These are phyloP conservation scores for Nemania sp. DNA, from an alignment of 2,329 filamentous ascomycete species.

Conservation along the genomic window DNA sequence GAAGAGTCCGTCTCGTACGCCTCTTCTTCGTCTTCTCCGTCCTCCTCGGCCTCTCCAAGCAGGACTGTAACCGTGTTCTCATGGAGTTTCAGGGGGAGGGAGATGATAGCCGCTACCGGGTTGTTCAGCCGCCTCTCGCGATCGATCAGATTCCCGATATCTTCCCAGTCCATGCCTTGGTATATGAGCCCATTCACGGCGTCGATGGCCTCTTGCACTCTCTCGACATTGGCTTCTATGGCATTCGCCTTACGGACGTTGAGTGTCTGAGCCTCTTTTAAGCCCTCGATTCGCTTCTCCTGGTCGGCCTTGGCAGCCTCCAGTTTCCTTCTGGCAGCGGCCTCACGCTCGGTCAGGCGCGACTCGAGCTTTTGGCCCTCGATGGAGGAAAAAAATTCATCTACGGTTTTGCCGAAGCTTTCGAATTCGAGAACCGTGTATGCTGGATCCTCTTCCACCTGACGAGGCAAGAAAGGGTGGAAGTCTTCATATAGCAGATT, in stretches of 20 bases:
- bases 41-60: conserved; percentile 70
- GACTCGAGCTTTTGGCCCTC: conserved; percentile 93
- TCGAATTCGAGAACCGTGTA: conserved; percentile 75
- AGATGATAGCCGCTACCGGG: conserved; percentile 83
- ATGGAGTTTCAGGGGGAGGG: conserved; percentile 83
- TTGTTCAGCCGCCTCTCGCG: conserved; percentile 81
- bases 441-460: conserved; percentile 70
- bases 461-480: conserved; percentile 84
- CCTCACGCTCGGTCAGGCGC: conserved; percentile 78
- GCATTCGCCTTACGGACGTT: conserved; percentile 88
- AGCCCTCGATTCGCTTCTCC: conserved; percentile 77
- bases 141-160: conserved; percentile 86
- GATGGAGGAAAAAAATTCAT: conserved; percentile 96
- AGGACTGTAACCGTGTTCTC: conserved; percentile 85
- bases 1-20: conserved; percentile 69
- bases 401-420: conserved; percentile 89
- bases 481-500: conserved; percentile 87
- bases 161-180: conserved; percentile 97
- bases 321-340: conserved; percentile 78
- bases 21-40: conserved; percentile 63
- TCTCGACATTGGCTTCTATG: conserved; percentile 86
- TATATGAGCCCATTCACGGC: conserved; percentile 89
- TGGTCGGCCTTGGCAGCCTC: conserved; percentile 85
- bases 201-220: conserved; percentile 89
- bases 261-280: conserved; percentile 78